Base-by-base conservation (phyloP, 306 rosid species). In the Castanopsis chinensis region DNA sequence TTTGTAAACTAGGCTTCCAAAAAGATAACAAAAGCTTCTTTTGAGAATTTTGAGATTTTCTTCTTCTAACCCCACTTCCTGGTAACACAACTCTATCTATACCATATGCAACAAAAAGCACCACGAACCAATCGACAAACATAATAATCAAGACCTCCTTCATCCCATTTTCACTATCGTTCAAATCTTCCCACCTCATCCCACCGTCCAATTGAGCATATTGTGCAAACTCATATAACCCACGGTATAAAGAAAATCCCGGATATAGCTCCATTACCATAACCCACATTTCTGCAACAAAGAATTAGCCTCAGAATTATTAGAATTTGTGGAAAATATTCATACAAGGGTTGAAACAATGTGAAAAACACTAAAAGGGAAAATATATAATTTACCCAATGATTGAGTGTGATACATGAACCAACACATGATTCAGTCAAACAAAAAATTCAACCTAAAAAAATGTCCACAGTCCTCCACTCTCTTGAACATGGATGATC, bases 181-280 rank as follows among this genome's bases (percentile, higher is more conserved):
- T 91, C 82, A 94, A 83, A 80, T 94, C 85, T 21, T 78, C 77
- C 98, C 98, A 92, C 9, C 86, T 82, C 97, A 94, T 92, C 17
- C 97, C 98, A 77, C 85, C 80, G 3, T 86, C 93, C 20, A 1
- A 82, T 63, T 86, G 85, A 73, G 94, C 72, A 75, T 80, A 83
- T 75, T 86, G 84, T 3, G 94, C 78, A 68, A 94, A 82, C 86
- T 94, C 98, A 56, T 89, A 89, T 74, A 94, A 45, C 63, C 98
- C 97, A 7, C 97, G 91, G 72, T 86, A 92, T 63, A 94, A 81
- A 68, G 96, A 70, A 73, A 94, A 91, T 37, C 98, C 97, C 12
- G 96, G 98, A 84, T 70, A 92, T 69, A 94, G 69, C 89, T 94
- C 91, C 78, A 94, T 17, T 32, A 76, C 90, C 82, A 94, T 80